Evolutionary conservation across 2,329 filamentous ascomycete species (phyloP).

Genomic region (Niveomyces coronatus): DNA sequence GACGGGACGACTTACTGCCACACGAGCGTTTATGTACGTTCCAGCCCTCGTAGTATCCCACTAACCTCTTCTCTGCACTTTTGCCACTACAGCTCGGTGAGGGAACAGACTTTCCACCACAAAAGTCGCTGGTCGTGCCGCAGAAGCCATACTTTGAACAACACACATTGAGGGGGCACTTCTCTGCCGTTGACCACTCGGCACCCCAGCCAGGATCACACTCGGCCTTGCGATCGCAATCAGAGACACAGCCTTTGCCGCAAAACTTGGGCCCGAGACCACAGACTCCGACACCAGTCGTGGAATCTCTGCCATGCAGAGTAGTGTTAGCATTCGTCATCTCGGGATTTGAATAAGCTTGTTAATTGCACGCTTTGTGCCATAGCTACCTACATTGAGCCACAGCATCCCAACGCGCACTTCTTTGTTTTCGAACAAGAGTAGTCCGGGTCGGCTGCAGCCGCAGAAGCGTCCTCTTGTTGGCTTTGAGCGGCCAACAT

Average conservation of each 20-base stretch:
- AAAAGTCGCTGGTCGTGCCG: conserved; percentile 20
- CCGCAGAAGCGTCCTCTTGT: not conserved
- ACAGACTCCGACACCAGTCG: not conserved
- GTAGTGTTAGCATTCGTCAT: no score
- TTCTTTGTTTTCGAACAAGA: not conserved
- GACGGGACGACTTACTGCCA: not conserved
- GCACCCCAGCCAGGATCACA: conserved; percentile 23
- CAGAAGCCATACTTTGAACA: conserved; percentile 25
- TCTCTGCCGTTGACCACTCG: conserved; percentile 12
- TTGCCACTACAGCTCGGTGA: not conserved
- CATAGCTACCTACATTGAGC: not conserved
- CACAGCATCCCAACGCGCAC: not conserved
- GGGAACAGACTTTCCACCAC: conserved; percentile 11
- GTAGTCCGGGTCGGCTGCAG: not conserved
- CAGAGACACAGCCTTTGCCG: conserved; percentile 11
- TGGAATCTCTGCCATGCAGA: not conserved
- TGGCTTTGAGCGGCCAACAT: not conserved
- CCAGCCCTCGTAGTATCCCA: conserved; percentile 24
- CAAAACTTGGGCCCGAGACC: conserved; percentile 9
- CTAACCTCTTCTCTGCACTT: not conserved
- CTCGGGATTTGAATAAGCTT: not conserved
- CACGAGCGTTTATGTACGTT: conserved; percentile 12
- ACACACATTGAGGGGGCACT: conserved; percentile 27
- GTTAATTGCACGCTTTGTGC: not conserved
- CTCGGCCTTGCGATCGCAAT: conserved; percentile 18